A percentile compares a stretch with the other conserved stretches of the same genome.
These are phyloP conservation scores for Solanum piurae DNA, from an alignment of 257 asterid species.

Conservation along the genomic window DNA sequence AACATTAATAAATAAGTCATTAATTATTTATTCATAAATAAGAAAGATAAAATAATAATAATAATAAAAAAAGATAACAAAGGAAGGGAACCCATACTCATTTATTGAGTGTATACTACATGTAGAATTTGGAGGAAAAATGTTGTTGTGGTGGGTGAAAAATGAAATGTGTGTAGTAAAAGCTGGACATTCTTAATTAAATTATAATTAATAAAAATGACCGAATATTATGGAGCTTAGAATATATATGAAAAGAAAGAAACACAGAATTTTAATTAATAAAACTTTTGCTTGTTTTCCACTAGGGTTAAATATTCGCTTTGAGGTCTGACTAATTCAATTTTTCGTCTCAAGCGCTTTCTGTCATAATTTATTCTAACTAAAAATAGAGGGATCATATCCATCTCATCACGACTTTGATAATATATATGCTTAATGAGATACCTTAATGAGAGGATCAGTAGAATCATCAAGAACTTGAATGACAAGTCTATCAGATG, in stretches of 20 bases:
- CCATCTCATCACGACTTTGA: background rate
- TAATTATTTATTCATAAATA: background rate
- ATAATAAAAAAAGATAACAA: background rate
- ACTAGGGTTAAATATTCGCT: too few relatives aligned
- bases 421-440: background rate
- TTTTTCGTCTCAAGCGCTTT: background rate
- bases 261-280: too few relatives aligned
- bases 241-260: background rate
- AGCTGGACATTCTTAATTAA: background rate
- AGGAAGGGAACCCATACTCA: background rate
- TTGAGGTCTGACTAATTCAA: background rate
- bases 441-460: constrained; percentile 59
- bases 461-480: constrained; percentile 93
- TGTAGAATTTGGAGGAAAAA: background rate
- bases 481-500: constrained; percentile 77
- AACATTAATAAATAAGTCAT: background rate
- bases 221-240: background rate
- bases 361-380: background rate
- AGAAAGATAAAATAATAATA: too few relatives aligned
- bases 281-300: too few relatives aligned
- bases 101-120: background rate
- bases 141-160: background rate
- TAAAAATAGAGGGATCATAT: background rate
- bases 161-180: background rate
- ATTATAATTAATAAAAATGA: background rate